Conservation (phyloP, 768 basidiomycete genomes). For the Steccherinum ochraceum region DNA sequence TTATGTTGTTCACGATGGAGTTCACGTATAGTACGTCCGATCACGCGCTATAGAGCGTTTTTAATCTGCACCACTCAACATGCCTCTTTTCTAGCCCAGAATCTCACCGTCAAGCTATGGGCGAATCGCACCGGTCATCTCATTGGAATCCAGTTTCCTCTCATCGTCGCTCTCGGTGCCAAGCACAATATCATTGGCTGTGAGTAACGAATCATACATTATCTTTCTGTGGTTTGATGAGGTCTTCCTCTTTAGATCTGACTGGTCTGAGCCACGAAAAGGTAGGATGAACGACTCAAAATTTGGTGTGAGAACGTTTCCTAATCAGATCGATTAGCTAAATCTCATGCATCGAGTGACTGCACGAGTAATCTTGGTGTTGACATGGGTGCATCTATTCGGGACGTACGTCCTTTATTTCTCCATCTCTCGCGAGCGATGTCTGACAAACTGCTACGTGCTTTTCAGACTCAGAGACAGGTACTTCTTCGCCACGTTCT, state of each 20-base stretch:
- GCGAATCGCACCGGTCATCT: slow-evolving; percentile 30
- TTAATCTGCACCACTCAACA: not conserved
- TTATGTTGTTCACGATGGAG: slow-evolving; percentile 22
- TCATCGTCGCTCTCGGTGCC: slow-evolving; percentile 43
- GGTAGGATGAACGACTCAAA: too few relatives aligned
- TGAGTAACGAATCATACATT: slow-evolving; percentile 6
- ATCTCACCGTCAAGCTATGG: slow-evolving; percentile 13
- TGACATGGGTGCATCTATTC: slow-evolving; percentile 38
- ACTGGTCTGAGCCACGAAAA: slow-evolving; percentile 53
- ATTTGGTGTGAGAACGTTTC: too few relatives aligned
- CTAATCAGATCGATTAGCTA: too few relatives aligned
- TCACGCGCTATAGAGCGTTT: too few relatives aligned
- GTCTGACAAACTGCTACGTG: too few relatives aligned
- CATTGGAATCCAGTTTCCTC: slow-evolving; percentile 38
- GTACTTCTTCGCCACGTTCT: too few relatives aligned
- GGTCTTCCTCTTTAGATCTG: slow-evolving; percentile 30
- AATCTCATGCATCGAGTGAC: slow-evolving; percentile 41
- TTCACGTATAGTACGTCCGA: slow-evolving; percentile 22
- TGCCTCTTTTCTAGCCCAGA: not conserved
- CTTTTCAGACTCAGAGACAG: too few relatives aligned
- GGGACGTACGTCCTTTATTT: slow-evolving; percentile 17
- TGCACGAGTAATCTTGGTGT: slow-evolving; percentile 33
- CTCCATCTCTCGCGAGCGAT: too few relatives aligned
- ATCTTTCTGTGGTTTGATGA: not conserved
- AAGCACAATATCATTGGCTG: slow-evolving; percentile 50